Conservation (phyloP, 805 yeast genomes). For the Ogataea trehalophila region DNA sequence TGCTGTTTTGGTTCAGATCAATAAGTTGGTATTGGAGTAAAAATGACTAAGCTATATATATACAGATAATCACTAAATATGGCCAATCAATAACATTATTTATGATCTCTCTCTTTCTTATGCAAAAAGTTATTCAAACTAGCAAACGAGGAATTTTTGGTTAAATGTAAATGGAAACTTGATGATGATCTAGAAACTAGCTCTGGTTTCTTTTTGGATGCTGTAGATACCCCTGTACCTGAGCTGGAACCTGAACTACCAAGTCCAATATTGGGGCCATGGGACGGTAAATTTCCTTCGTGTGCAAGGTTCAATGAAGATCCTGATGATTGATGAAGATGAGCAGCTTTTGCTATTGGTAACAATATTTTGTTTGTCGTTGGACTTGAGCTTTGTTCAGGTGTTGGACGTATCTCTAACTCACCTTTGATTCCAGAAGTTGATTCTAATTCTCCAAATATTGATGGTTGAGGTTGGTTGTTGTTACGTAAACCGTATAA, state of each 20-base stretch:
- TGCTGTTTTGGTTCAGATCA: too few species aligned
- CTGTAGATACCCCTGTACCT: neutral
- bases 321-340: neutral
- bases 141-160: slow-evolving; percentile 23
- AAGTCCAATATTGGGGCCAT: too few species aligned
- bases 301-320: too few species aligned
- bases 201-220: slow-evolving; percentile 16
- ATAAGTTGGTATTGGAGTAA: neutral
- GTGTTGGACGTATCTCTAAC: too few species aligned
- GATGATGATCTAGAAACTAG: slow-evolving; percentile 14
- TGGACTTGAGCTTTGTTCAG: too few species aligned
- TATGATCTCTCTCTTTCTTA: slow-evolving; percentile 9
- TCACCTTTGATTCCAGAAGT: too few species aligned
- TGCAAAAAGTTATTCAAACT: slow-evolving; percentile 19
- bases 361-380: neutral
- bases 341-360: neutral
- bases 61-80: neutral
- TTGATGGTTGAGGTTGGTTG: slow-evolving; percentile 1
- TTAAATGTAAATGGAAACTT: slow-evolving; percentile 14
- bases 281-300: too few species aligned
- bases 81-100: too few species aligned
- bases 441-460: too few species aligned
- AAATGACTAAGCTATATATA: neutral
- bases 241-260: neutral
- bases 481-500: slow-evolving; percentile 9